Evolutionary conservation across 768 basidiomycete species (phyloP), one percentile per base, ranked within the genome.

Genomic region (Phlebiopsis flavidoalba): DNA sequence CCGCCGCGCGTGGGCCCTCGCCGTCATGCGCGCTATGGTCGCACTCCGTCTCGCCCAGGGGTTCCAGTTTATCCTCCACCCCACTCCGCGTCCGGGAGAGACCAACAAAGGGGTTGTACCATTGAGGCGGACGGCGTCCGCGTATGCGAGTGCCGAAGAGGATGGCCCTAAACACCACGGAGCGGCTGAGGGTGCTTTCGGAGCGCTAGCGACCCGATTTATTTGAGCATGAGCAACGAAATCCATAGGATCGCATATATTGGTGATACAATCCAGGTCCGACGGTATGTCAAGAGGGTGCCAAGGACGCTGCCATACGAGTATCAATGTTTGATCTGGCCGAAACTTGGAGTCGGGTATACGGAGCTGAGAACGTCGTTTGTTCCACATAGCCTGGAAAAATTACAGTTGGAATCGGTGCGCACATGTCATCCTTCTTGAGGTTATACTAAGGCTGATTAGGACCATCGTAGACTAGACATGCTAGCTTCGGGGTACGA

Each of bases 301-400:
- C 81, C 83, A 55, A 78, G 75, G 60, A 83, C 80, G 57, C 80
- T 80, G 19, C 80, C 87, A 1, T 84, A 90, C 63, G 75, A 83
- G 21, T 98, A 99, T 71, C 82, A 89, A 64, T 96, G 93, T 69
- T 76, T 98, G 61, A 91, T 98, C 57, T 98, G 95, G 95, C 93
- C 95, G 19, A 91, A 91, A 67, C 78, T 91, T 19, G 92, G 93
- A 55, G 86, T 83, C 31, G 93, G 91, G 2, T 98, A 95, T 71
- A 91, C 90, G 0, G 89, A 91, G 67, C 78, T 90, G 22, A 78
- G 80, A 56, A 86, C 90, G 7, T 81, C 81, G 33, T 96, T 97
- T 66, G 79, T 78, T 10, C 87, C 87, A 5, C 90, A 89, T 67
- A 91, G 89, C 21, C 70, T 92, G 36, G 91, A 93, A 66, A n/a